Percentiles rank a stretch among this genome's conserved stretches.
phyloP scores from a whole-genome alignment of 768 basidiomycete genomes.

The Naganishia friedmannii region DNA sequence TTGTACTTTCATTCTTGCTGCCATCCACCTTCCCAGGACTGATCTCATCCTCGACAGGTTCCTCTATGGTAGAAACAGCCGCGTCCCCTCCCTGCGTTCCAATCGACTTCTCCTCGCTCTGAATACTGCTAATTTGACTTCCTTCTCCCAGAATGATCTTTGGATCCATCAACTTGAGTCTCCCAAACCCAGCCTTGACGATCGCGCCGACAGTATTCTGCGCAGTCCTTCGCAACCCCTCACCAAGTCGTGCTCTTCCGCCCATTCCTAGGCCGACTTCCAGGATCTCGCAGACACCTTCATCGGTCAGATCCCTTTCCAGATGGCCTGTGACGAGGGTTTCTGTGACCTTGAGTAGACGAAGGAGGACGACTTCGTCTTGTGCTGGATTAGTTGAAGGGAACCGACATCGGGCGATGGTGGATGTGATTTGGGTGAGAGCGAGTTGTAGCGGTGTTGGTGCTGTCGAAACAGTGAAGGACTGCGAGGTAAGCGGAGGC shows the following conservation, averaged over 20 bases:
- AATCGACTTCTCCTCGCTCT: constrained; percentile 16
- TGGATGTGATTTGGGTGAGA: constrained; percentile 76
- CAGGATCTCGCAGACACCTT: constrained; percentile 96
- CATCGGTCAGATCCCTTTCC: constrained; percentile 74
- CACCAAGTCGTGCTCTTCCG: constrained; percentile 89
- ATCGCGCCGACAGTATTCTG: constrained; percentile 82
- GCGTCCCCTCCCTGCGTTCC: constrained; percentile 19
- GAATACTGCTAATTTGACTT: constrained; percentile 15
- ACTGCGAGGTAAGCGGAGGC: constrained; percentile 6
- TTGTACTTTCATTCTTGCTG: background rate
- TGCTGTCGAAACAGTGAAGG: constrained; percentile 41
- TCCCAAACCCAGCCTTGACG: constrained; percentile 74
- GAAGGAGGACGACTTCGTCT: constrained; percentile 90
- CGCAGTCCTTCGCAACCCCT: constrained; percentile 37
- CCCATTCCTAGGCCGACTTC: constrained; percentile 96
- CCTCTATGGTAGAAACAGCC: background rate
- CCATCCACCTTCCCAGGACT: background rate
- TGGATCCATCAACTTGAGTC: constrained; percentile 55
- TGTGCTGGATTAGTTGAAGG: constrained; percentile 96
- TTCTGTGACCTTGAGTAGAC: constrained; percentile 84
- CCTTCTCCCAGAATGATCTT: constrained; percentile 16
- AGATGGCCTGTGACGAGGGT: constrained; percentile 67
- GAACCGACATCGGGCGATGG: constrained; percentile 94
- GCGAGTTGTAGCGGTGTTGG: constrained; percentile 61
- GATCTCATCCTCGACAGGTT: too few relatives aligned